Base-by-base conservation (phyloP, 768 basidiomycete species). In the Collybia sordida region DNA sequence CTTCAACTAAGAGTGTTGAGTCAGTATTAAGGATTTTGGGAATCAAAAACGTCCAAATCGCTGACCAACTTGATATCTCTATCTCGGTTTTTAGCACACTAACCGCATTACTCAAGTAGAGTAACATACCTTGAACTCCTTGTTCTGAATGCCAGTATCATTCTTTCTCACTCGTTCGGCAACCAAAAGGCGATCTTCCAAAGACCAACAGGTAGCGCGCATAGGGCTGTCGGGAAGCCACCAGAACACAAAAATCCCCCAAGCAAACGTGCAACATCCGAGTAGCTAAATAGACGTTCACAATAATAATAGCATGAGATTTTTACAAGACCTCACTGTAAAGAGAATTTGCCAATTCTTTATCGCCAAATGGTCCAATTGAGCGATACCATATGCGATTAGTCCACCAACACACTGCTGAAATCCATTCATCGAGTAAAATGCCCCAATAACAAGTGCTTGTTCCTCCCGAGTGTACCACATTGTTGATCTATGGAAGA, bases 401-500 rank as follows among this genome's bases (percentile, higher is more conserved):
- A 79, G 56, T 15, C 78, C 78, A 21, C 75, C 73, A 8, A 80
- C 74, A 37, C 72, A 75, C 52, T 75, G 74, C 51, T 77, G 74
- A 52, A 75, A 72, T 2, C 71, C 74, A 51, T 75, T 77, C 74
- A 75, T 75, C 11, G 71, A 71, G 55, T 74, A 75, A 46, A 74
- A 77, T 12, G 68, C 62, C 1, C 73, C 71, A 39, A 75, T 74
- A 18, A 74, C 70, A 37, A 75, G 65, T 8, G 73, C 74, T 50
- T 79, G 77, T 54, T 80, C 79, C 15, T 73, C 73, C 22, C 77
- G 69, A 8, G 71, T 76, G 53, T 79, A 79, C 70, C 75, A 79
- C 77, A 80, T 77, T 25, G 75, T 72, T 6, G 79, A 74, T 45
- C 72, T 75, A 46, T 19, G 8, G 27, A 22, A 17, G 3, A 42